Evolutionary conservation across 1,284 basidiomycete species (phyloP).

Genomic region (Malassezia sympodialis): DNA sequence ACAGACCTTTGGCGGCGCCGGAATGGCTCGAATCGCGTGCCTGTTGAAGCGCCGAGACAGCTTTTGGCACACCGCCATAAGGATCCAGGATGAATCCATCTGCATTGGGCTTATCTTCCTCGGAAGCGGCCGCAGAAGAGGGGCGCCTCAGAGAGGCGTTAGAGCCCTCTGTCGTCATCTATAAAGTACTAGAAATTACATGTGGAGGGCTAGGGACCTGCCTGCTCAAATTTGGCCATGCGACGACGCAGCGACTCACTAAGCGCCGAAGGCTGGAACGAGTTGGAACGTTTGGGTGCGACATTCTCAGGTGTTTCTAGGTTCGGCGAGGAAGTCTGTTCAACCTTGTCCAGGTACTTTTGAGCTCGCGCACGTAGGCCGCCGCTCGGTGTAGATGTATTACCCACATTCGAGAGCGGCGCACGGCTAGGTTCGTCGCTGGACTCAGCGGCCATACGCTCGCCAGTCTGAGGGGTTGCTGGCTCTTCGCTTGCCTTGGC

Average conservation of each 20-base stretch:
- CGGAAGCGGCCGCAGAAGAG: too few relatives aligned
- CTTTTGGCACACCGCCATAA: conserved; percentile 24
- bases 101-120: conserved; percentile 6
- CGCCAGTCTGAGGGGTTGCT: neutral
- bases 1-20: conserved; percentile 22
- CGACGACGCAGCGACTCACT: conserved; percentile 15
- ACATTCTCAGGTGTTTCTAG: neutral
- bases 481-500: neutral
- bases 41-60: conserved; percentile 23
- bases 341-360: conserved; percentile 8
- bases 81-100: conserved; percentile 26
- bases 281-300: neutral
- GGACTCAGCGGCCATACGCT: neutral
- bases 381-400: neutral
- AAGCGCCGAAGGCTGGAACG: conserved; percentile 11
- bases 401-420: conserved; percentile 8
- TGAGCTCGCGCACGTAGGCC: conserved; percentile 15
- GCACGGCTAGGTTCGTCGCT: neutral
- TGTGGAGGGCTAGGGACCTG: neutral
- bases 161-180: neutral
- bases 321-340: neutral
- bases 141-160: neutral
- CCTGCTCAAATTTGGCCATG: conserved; percentile 9
- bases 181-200: neutral
- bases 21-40: conserved; percentile 19